phyloP scores from a whole-genome alignment of 176 grass and related monocot genomes.

The Rhynchospora tenuis region DNA sequence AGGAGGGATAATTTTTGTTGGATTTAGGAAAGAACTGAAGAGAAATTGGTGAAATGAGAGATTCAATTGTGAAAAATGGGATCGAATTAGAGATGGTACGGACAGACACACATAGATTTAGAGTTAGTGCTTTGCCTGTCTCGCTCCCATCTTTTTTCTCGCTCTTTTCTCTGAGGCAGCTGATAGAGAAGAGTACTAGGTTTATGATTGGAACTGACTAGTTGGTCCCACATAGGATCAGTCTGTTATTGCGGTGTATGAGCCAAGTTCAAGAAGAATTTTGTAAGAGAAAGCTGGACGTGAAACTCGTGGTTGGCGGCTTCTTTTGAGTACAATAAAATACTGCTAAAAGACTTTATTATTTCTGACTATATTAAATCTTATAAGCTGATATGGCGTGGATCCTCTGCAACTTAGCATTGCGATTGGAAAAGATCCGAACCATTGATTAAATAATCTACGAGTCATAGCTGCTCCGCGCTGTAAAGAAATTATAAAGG shows the following conservation, averaged over 20 bases:
- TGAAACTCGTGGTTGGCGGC: background rate
- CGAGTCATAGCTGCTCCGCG: too few relatives aligned
- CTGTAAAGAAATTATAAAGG: too few relatives aligned
- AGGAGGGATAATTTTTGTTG: background rate
- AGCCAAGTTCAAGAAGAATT: background rate
- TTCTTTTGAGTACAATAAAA: background rate
- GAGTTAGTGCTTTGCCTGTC: background rate
- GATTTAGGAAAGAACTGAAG: background rate
- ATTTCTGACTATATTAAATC: background rate
- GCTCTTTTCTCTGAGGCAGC: background rate
- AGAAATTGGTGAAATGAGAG: background rate
- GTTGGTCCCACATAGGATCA: background rate
- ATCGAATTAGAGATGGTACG: constrained; percentile 9
- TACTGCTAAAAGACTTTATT: background rate
- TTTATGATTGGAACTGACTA: background rate
- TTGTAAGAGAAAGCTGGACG: background rate
- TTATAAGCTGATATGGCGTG: background rate
- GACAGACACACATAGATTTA: background rate
- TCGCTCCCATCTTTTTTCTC: background rate
- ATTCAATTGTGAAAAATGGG: background rate
- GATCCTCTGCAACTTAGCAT: too few relatives aligned
- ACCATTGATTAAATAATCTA: too few relatives aligned
- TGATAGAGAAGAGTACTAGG: background rate
- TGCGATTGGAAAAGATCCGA: too few relatives aligned
- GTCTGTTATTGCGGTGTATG: background rate